A percentile compares a stretch with the other conserved stretches of the same genome.
Evolutionary conservation across 495 filamentous ascomycete genomes (phyloP).

Genomic region (Podospora sp.): DNA sequence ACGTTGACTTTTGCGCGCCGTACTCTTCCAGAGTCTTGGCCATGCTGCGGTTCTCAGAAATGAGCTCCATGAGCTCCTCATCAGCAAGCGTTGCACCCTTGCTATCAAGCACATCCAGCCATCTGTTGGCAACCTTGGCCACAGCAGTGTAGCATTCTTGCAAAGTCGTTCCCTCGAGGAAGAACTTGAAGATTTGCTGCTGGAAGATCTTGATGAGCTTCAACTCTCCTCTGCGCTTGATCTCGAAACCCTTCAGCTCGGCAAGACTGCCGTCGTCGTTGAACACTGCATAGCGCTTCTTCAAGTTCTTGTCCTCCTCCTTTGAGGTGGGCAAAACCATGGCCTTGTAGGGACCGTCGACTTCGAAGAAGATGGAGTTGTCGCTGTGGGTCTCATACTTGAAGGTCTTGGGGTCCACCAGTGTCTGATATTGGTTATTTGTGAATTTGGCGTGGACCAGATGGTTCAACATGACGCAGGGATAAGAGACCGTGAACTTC

Average conservation of each 20-base stretch:
- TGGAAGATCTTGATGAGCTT: conserved; percentile 99
- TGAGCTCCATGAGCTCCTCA: conserved; percentile 96
- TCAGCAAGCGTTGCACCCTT: conserved; percentile 87
- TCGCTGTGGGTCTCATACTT: conserved; percentile 95
- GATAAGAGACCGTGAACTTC: conserved; percentile 93
- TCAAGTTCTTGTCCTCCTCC: conserved; percentile 98
- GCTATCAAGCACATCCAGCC: conserved; percentile 90
- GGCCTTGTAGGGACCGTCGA: conserved; percentile 94
- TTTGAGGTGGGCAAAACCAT: conserved; percentile 98
- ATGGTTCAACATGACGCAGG: conserved; percentile 99
- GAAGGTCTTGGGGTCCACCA: conserved; percentile 76
- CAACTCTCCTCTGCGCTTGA: conserved; percentile 96
- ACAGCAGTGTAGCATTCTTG: conserved; percentile 88
- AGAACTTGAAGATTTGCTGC: conserved; percentile 98
- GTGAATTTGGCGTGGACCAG: conserved; percentile 94
- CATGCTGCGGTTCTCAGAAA: conserved; percentile 99
- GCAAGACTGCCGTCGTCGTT: conserved; percentile 95
- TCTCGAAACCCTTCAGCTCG: conserved; percentile 97
- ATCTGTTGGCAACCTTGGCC: conserved; percentile 92
- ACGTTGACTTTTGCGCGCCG: conserved; percentile 91
- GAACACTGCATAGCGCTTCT: conserved; percentile 99
- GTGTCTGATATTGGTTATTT: conserved; percentile 93
- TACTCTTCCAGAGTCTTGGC: conserved; percentile 95
- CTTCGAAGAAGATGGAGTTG: conserved; percentile 99
- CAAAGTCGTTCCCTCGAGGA: conserved; percentile 85